Evolutionary conservation across 768 basidiomycete species (phyloP).

Genomic region (Astraeus odoratus): DNA sequence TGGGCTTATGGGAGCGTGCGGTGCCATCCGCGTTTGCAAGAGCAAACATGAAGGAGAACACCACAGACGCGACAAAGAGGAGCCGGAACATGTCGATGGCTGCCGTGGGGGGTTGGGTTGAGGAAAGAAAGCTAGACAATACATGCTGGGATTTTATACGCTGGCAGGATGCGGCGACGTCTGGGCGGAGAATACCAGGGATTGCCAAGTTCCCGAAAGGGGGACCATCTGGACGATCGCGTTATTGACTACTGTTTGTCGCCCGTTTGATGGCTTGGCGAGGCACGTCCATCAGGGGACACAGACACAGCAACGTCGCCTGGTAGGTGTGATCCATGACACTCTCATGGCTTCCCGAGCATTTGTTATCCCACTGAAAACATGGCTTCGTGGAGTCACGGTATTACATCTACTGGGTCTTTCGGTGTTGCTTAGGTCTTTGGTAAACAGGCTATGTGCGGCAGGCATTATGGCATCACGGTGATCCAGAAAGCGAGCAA

Average conservation of each 20-base stretch:
- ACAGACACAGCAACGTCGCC: no score
- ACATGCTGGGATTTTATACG: background rate
- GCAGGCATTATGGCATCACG: no score
- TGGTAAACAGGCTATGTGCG: no score
- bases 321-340: background rate
- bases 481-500: no score
- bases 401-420: no score
- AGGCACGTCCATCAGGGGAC: no score
- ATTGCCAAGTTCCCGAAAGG: background rate
- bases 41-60: constrained; percentile 8
- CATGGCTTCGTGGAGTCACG: no score
- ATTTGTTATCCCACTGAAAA: no score
- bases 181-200: background rate
- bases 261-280: background rate
- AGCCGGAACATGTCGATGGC: constrained; percentile 9
- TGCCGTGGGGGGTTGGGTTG: background rate
- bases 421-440: no score
- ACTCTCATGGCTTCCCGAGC: no score
- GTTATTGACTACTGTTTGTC: background rate
- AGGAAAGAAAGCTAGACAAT: background rate
- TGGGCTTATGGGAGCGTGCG: constrained; percentile 3
- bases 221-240: background rate
- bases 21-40: constrained; percentile 3
- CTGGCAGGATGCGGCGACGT: no score
- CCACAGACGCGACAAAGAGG: constrained; percentile 5